Percentiles rank a stretch among this genome's conserved stretches.
These are phyloP conservation scores for Vaccinium myrtillus DNA, from an alignment of 148 eudicot species.

Conservation along the genomic window DNA sequence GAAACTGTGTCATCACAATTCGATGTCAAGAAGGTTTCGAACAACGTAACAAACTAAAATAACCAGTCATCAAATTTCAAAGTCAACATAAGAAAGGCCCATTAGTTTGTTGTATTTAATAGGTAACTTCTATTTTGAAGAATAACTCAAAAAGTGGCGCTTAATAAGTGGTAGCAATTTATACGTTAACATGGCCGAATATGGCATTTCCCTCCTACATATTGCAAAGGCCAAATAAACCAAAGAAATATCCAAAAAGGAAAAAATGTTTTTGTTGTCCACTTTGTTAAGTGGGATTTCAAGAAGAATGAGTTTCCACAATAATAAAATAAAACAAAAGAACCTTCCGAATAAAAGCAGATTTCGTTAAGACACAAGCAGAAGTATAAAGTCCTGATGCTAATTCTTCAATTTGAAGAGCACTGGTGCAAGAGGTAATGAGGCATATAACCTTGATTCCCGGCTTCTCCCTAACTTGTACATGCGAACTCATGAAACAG, in stretches of 20 bases:
- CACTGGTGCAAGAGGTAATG: background rate
- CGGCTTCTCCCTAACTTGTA: background rate
- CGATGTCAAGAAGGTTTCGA: constrained; percentile 9
- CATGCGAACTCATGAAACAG: background rate
- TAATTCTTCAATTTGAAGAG: background rate
- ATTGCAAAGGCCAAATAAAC: background rate
- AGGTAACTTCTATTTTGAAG: background rate
- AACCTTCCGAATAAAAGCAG: background rate
- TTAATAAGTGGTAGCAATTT: background rate
- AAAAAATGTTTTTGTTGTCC: background rate
- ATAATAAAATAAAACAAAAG: background rate
- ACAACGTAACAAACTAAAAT: background rate
- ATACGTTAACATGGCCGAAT: background rate
- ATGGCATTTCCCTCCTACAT: background rate
- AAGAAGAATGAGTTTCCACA: background rate
- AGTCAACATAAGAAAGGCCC: background rate
- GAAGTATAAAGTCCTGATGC: background rate
- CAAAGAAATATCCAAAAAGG: background rate
- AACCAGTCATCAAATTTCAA: background rate
- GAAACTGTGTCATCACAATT: constrained; percentile 54
- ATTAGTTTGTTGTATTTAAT: background rate
- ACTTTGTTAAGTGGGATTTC: background rate
- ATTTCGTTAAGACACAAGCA: background rate
- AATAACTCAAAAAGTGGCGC: background rate
- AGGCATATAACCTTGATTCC: background rate